Conservation (phyloP, 805 yeast species). For the Metschnikowia noctiluminum region DNA sequence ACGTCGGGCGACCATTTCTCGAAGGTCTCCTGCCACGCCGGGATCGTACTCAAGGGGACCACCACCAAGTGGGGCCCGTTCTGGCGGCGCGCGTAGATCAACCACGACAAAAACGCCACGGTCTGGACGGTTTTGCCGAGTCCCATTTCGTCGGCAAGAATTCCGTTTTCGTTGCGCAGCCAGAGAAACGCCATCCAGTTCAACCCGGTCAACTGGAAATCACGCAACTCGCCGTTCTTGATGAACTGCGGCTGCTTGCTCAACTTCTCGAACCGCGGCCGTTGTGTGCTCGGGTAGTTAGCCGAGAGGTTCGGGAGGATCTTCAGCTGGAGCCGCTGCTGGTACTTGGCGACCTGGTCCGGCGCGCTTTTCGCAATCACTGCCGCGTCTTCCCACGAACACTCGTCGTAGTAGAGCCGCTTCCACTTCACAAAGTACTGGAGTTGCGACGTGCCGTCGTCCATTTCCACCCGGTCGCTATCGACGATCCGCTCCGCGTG, state of each 20-base stretch:
- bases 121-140: slow-evolving; percentile 97
- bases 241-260: slow-evolving; percentile 83
- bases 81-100: slow-evolving; percentile 90
- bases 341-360: slow-evolving; percentile 76
- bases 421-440: slow-evolving; percentile 92
- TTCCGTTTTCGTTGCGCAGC: slow-evolving; percentile 97
- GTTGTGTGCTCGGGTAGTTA: slow-evolving; percentile 58
- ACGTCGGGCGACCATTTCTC: slow-evolving; percentile 97
- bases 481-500: slow-evolving; percentile 88
- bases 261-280: slow-evolving; percentile 90
- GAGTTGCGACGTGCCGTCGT: slow-evolving; percentile 62
- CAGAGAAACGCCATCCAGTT: slow-evolving; percentile 99
- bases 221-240: slow-evolving; percentile 88
- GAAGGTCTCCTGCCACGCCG: slow-evolving; percentile 99
- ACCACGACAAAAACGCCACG: slow-evolving; percentile 90
- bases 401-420: slow-evolving; percentile 87
- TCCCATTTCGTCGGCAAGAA: slow-evolving; percentile 98
- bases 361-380: slow-evolving; percentile 84
- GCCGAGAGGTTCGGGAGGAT: slow-evolving; percentile 81
- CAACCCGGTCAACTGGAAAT: slow-evolving; percentile 95
- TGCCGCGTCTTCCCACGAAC: slow-evolving; percentile 95
- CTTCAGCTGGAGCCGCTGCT: slow-evolving; percentile 75
- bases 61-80: slow-evolving; percentile 97
- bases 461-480: slow-evolving; percentile 66
- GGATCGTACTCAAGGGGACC: slow-evolving; percentile 92